Conservation (phyloP, 2,329 filamentous ascomycete genomes). For the Zalaria sp. region DNA sequence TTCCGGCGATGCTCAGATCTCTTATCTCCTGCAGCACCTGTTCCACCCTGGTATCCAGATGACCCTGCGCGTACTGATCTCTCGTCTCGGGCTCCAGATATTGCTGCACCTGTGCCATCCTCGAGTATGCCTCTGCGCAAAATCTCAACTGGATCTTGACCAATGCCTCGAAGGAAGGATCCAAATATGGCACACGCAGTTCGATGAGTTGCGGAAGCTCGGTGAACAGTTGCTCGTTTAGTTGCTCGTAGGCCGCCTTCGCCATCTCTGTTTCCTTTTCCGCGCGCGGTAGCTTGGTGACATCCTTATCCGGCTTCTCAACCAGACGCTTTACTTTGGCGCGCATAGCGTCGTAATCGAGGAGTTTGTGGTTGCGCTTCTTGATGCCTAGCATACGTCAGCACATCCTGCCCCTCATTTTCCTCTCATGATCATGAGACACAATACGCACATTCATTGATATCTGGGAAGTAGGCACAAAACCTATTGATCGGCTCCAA, state of each 20-base stretch:
- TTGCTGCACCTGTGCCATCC: constrained; percentile 99
- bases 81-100: constrained; percentile 90
- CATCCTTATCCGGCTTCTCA: constrained; percentile 98
- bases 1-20: constrained; percentile 80
- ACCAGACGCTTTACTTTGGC: constrained; percentile 93
- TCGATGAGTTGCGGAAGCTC: constrained; percentile 95
- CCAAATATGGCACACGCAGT: constrained; percentile 88
- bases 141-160: constrained; percentile 98
- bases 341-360: constrained; percentile 93
- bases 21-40: constrained; percentile 94
- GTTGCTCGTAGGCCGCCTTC: constrained; percentile 81
- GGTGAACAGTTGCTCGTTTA: constrained; percentile 89
- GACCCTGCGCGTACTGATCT: constrained; percentile 89
- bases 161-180: constrained; percentile 91
- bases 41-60: constrained; percentile 82
- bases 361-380: constrained; percentile 94
- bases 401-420: not conserved
- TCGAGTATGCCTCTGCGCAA: constrained; percentile 91
- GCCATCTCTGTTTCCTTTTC: constrained; percentile 96
- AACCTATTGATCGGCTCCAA: constrained; percentile 91
- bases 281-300: constrained; percentile 84
- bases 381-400: constrained; percentile 54
- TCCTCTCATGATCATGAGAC: not conserved
- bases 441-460: constrained; percentile 68
- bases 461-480: constrained; percentile 96